These are phyloP conservation scores for Cutaneotrichosporon spelunceum DNA, from an alignment of 1,284 basidiomycete species.

Conservation along the genomic window DNA sequence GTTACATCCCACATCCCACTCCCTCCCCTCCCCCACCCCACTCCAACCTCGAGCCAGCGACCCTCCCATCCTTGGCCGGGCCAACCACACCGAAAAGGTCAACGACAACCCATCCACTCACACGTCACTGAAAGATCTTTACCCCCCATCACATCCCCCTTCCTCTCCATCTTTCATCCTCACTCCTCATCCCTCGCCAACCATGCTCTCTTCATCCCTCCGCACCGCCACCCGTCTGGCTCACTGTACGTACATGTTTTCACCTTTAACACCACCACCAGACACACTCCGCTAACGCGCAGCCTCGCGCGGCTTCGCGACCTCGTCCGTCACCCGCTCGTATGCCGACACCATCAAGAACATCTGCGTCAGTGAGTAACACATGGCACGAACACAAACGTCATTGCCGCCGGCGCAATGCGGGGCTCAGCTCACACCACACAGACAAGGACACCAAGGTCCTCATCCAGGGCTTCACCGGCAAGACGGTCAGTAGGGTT, in stretches of 20 bases:
- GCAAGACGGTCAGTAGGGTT: slow-evolving; percentile 76
- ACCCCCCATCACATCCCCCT: slow-evolving; percentile 1
- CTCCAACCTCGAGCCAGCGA: neutral
- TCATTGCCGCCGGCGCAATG: slow-evolving; percentile 8
- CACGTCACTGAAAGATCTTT: neutral
- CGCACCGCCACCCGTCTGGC: slow-evolving; percentile 32
- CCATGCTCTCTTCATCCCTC: slow-evolving; percentile 28
- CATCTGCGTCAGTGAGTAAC: slow-evolving; percentile 65
- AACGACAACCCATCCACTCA: neutral
- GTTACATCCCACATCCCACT: slow-evolving; percentile 8
- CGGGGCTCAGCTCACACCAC: slow-evolving; percentile 10
- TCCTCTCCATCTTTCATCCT: slow-evolving; percentile 3
- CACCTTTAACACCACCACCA: neutral
- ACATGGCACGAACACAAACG: neutral
- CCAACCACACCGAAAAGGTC: slow-evolving; percentile 1
- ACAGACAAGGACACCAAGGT: slow-evolving; percentile 87
- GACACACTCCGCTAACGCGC: neutral
- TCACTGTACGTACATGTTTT: slow-evolving; percentile 21
- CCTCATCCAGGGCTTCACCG: slow-evolving; percentile 89
- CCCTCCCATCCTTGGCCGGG: neutral
- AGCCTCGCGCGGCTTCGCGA: slow-evolving; percentile 60
- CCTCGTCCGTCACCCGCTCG: slow-evolving; percentile 59
- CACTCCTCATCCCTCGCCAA: slow-evolving; percentile 2
- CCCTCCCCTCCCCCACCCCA: neutral
- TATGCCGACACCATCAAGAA: slow-evolving; percentile 91